A percentile compares a stretch with the other conserved stretches of the same genome.
Conservation (phyloP, 345 rosid species). For the Luvunga scandens region DNA sequence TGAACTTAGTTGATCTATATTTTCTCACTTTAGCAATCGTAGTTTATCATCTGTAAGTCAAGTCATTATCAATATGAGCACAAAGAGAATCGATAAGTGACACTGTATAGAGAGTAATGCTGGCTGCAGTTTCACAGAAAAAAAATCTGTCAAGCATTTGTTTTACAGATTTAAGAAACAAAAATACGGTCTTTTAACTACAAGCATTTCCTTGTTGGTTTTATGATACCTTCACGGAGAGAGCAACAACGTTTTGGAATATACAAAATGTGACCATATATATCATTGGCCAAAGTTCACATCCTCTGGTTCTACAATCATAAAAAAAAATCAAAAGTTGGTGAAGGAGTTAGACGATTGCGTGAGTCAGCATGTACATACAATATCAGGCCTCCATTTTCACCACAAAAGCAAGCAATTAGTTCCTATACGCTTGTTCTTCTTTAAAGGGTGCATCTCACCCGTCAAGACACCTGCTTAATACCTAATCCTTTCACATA, state of each 20-base stretch:
- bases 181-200: neutral
- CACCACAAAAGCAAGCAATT: neutral
- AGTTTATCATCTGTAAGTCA: too few species aligned
- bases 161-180: neutral
- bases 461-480: neutral
- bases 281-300: neutral
- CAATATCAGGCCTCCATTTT: slow-evolving; percentile 8
- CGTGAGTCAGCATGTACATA: neutral
- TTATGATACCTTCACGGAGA: neutral
- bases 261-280: neutral
- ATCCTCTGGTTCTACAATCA: neutral
- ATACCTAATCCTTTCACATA: neutral
- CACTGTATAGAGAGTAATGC: neutral
- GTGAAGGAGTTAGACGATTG: neutral
- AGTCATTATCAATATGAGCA: too few species aligned
- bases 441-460: neutral
- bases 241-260: neutral
- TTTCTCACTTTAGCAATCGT: neutral
- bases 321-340: neutral
- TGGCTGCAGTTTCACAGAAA: neutral
- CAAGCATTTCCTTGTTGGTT: neutral
- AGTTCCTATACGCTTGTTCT: neutral
- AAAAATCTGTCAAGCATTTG: too few species aligned
- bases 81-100: too few species aligned
- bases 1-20: neutral